A percentile compares a stretch with the other conserved stretches of the same genome.
Evolutionary conservation across 164 flowering plant genomes (phyloP).

Genomic region (Taxillus chinensis): DNA sequence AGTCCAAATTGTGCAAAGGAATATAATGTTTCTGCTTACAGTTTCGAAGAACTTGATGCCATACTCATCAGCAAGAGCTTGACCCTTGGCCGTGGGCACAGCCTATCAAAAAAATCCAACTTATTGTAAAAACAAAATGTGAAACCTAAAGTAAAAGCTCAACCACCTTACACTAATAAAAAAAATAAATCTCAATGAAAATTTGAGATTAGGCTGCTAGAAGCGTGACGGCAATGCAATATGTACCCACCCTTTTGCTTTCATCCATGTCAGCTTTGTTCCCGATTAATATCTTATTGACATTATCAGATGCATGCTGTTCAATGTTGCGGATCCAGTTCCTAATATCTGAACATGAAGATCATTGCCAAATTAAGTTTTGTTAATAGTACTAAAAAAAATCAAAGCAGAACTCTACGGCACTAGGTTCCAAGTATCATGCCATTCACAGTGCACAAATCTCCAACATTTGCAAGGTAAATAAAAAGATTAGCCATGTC

Average conservation of each 20-base stretch:
- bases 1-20: background rate
- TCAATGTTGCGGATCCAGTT: conserved; percentile 6
- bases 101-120: background rate
- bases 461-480: no score
- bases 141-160: background rate
- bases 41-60: conserved; percentile 7
- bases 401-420: no score
- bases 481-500: no score
- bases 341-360: conserved; percentile 2
- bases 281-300: conserved; percentile 3
- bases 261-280: conserved; percentile 7
- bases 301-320: conserved; percentile 7
- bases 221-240: background rate
- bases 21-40: background rate
- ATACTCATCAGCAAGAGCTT: conserved; percentile 6
- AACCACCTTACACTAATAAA: no score
- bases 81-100: conserved; percentile 4
- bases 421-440: no score
- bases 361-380: no score
- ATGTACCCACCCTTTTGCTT: conserved; percentile 1
- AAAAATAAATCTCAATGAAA: no score
- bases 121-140: background rate
- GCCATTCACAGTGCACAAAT: no score
- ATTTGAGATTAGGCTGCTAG: no score
- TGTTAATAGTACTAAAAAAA: no score